phyloP scores from a whole-genome alignment of 139 green algal species.

The Chlorella sp. region DNA sequence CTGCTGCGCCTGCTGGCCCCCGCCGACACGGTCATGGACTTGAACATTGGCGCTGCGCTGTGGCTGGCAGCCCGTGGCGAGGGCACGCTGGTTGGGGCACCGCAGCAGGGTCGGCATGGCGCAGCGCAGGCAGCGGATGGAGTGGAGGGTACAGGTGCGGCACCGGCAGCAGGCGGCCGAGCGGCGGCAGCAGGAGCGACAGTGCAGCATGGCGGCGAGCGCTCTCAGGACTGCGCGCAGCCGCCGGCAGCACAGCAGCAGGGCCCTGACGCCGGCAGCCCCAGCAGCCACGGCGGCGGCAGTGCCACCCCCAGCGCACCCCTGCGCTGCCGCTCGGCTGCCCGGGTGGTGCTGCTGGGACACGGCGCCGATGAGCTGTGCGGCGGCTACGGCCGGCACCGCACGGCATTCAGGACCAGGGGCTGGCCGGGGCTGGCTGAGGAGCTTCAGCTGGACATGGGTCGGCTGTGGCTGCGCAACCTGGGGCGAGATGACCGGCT shows the following conservation, averaged over 20 bases:
- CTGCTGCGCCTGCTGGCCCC: conserved; percentile 84
- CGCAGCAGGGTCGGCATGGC: background rate
- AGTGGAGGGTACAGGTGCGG: background rate
- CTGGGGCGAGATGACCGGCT: conserved; percentile 93
- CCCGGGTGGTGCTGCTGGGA: conserved; percentile 86
- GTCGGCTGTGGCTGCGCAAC: conserved; percentile 90
- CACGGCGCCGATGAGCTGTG: conserved; percentile 96
- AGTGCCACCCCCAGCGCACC: background rate
- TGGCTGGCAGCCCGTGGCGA: conserved; percentile 79
- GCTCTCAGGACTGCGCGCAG: background rate
- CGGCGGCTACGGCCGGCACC: conserved; percentile 92
- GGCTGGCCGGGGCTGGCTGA: conserved; percentile 51
- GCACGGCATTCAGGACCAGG: conserved; percentile 67
- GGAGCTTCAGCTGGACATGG: conserved; percentile 88
- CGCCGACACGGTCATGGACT: conserved; percentile 90
- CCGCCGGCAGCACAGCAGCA: background rate
- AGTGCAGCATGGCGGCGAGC: background rate
- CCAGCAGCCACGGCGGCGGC: background rate
- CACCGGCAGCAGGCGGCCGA: background rate
- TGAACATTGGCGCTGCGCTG: conserved; percentile 94
- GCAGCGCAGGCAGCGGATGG: background rate
- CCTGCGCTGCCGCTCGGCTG: conserved; percentile 53
- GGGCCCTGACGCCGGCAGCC: background rate
- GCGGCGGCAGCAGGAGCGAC: conserved; percentile 1
- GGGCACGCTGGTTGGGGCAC: conserved; percentile 43